These are phyloP conservation scores for Aspergillus sp. DNA, from an alignment of 2,329 filamentous ascomycete genomes.

Conservation along the genomic window DNA sequence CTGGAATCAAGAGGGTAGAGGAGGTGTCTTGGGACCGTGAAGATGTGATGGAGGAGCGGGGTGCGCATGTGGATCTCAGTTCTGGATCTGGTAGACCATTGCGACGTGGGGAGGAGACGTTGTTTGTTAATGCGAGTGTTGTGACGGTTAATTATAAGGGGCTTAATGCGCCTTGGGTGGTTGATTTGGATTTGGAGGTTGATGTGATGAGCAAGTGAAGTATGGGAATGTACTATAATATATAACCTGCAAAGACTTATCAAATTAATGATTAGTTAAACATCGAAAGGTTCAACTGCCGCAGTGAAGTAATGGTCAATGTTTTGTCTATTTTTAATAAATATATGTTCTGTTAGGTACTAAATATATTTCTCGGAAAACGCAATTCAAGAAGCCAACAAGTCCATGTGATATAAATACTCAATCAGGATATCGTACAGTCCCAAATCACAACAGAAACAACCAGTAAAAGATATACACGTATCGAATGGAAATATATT, in stretches of 20 bases:
- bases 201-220: not conserved
- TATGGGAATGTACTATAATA: too few relatives aligned
- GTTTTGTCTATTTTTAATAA: not conserved
- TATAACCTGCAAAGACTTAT: too few relatives aligned
- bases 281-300: too few relatives aligned
- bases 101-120: slow-evolving; percentile 50
- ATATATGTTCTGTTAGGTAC: not conserved
- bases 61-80: slow-evolving; percentile 37
- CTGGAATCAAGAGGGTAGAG: not conserved
- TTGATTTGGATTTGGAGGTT: slow-evolving; percentile 50
- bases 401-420: not conserved
- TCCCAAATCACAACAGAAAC: slow-evolving; percentile 8
- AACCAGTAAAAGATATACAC: slow-evolving; percentile 8
- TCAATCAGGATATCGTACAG: slow-evolving; percentile 12
- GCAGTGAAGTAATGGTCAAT: not conserved
- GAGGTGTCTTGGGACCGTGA: slow-evolving; percentile 21
- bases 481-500: slow-evolving; percentile 9
- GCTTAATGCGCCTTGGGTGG: slow-evolving; percentile 55
- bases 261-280: not conserved
- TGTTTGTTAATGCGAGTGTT: slow-evolving; percentile 60
- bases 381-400: not conserved
- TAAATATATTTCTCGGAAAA: not conserved
- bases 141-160: slow-evolving; percentile 52
- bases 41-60: slow-evolving; percentile 31
- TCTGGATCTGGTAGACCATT: slow-evolving; percentile 29